phyloP scores from a whole-genome alignment of 2,329 filamentous ascomycete species.

The Cercospora janseana region DNA sequence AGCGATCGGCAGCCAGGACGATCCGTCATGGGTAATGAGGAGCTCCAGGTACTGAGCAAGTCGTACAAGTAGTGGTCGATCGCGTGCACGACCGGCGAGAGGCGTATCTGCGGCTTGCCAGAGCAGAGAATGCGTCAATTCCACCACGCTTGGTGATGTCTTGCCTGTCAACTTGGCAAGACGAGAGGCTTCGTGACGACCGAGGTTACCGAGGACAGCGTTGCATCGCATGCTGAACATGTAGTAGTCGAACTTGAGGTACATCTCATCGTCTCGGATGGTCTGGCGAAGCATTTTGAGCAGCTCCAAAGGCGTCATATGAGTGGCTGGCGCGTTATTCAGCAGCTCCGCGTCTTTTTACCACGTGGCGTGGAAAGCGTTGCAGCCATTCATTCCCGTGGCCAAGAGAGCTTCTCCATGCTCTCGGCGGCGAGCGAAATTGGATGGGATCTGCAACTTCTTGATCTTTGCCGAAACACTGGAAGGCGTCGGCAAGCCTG shows the following conservation, averaged over 20 bases:
- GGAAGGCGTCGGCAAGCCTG: background rate
- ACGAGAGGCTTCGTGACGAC: background rate
- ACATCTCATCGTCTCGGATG: background rate
- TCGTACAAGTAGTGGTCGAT: background rate
- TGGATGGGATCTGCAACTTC: background rate
- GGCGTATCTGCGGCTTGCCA: conserved; percentile 2
- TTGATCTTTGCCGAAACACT: background rate
- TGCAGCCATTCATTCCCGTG: background rate
- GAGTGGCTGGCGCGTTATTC: background rate
- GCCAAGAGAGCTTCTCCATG: background rate
- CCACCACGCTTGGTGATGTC: background rate
- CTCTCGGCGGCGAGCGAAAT: background rate
- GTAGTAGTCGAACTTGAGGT: background rate
- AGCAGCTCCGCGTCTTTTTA: background rate
- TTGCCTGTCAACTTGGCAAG: background rate
- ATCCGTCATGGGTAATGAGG: background rate
- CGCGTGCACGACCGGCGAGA: background rate
- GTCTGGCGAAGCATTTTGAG: background rate
- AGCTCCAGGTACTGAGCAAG: background rate
- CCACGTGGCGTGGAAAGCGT: background rate
- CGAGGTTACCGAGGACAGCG: background rate
- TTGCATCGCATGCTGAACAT: background rate
- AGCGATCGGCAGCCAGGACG: background rate
- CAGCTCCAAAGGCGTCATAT: background rate
- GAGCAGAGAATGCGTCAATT: background rate